Evolutionary conservation across 306 rosid genomes (phyloP).

Genomic region (Boehmeria nivea): DNA sequence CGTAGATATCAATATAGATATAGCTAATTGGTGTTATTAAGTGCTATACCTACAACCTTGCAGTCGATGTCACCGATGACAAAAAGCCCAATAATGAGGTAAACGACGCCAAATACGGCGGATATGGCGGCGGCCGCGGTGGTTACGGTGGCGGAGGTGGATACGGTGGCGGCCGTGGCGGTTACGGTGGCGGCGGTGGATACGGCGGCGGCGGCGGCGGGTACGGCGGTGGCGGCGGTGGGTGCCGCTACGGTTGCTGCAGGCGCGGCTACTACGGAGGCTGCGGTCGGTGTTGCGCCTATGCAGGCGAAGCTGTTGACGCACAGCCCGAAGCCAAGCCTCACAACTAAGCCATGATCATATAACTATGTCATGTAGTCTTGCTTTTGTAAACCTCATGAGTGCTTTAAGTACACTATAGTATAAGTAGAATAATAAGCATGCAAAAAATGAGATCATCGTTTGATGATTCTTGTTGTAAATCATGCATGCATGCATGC

Average conservation of each 20-base stretch:
- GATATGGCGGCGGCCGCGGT: neutral
- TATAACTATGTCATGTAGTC: too few relatives aligned
- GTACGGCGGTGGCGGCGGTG: neutral
- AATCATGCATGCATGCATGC: too few relatives aligned
- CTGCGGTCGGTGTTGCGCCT: constrained; percentile 36
- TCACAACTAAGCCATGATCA: constrained; percentile 7
- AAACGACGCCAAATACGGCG: constrained; percentile 1
- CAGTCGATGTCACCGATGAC: constrained; percentile 7
- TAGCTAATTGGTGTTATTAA: too few relatives aligned
- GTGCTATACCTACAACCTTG: too few relatives aligned
- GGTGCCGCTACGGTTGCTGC: neutral
- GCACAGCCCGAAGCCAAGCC: constrained; percentile 18
- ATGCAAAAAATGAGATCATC: too few relatives aligned
- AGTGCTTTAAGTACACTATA: too few relatives aligned
- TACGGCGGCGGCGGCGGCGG: constrained; percentile 6
- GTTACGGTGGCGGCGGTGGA: neutral
- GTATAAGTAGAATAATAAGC: too few relatives aligned
- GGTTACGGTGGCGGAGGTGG: neutral
- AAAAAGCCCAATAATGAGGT: neutral
- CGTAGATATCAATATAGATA: too few relatives aligned
- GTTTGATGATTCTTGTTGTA: too few relatives aligned
- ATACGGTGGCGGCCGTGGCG: neutral
- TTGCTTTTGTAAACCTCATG: too few relatives aligned
- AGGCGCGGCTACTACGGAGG: neutral
- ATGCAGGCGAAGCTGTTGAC: constrained; percentile 40